Evolutionary conservation across 352 stramenopile genomes (phyloP), one percentile per base, ranked within the genome.

Genomic region (Globisporangium rhizosaccharum): DNA sequence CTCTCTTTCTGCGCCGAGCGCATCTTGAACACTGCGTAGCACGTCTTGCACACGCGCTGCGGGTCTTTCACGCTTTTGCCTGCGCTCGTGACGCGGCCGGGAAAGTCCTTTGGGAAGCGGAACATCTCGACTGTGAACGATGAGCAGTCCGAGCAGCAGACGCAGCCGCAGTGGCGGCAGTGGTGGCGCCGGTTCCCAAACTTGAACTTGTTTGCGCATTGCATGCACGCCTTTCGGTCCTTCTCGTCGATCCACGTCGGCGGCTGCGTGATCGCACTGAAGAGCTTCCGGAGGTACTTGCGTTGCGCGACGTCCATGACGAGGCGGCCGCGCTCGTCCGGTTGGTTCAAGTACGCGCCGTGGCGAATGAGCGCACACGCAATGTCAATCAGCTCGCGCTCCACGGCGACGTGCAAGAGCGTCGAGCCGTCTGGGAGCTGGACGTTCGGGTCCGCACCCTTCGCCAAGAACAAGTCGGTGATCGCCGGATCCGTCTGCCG

Each of bases 21-120:
- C 71, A 89, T 85, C 67, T 94, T 94, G 67, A 94, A 94, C 57
- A 94, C 82, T 47, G 75, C 81, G 64, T 92, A 76, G 55, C 85
- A 94, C 51, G 85, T 89, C 46, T 79, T 77, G 59, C 85, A 94
- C 50, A 94, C 82, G 33, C 85, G 85, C 66, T 94, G 82, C 51
- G 76, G 66, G 59, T 94, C 85, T 55, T 88, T 94, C 39, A 86
- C 77, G 20, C 71, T 61, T 53, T 92, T 92, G 55, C 78, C 82
- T 11, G 68, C 76, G 45, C 53, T 74, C 36, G 75, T 89, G 52
- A 77, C 67, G 12, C 82, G 79, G 18, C 79, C 82, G 15, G 85
- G 79, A 58, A 94, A 94, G 33, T 92, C 79, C 53, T 92, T 88
- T n/a, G 85, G 85, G 68, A 94, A 94, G 7, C 72, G 75, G 53